Evolutionary conservation across 2,329 filamentous ascomycete genomes (phyloP).

Genomic region (Paracamarosporium sp.): DNA sequence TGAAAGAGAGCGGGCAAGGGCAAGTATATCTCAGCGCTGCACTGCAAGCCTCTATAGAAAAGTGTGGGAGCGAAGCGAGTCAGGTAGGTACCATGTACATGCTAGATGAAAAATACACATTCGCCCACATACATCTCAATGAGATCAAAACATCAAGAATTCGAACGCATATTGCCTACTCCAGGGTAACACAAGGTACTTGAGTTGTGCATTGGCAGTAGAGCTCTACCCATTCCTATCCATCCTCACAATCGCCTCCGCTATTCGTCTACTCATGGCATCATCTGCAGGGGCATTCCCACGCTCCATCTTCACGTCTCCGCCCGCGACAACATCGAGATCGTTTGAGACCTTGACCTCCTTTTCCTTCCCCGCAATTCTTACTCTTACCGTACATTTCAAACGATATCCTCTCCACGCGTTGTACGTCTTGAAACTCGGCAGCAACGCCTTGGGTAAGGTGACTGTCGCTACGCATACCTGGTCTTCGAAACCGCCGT

Average conservation of each 20-base stretch:
- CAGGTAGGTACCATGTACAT: too few relatives aligned
- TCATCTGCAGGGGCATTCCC: neutral
- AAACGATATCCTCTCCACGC: conserved; percentile 20
- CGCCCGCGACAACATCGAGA: conserved; percentile 19
- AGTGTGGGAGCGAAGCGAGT: neutral
- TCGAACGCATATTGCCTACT: too few relatives aligned
- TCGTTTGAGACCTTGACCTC: conserved; percentile 7
- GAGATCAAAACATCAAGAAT: too few relatives aligned
- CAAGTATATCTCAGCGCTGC: too few relatives aligned
- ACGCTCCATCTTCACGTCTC: neutral
- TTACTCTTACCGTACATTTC: conserved; percentile 9
- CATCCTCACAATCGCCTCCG: neutral
- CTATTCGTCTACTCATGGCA: neutral
- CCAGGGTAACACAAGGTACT: too few relatives aligned
- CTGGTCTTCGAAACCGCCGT: conserved; percentile 15
- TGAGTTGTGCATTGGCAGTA: too few relatives aligned
- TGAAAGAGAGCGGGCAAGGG: too few relatives aligned
- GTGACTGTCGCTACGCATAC: conserved; percentile 8
- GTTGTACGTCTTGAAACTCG: conserved; percentile 24
- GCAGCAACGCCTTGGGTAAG: conserved; percentile 8
- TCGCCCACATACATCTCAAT: too few relatives aligned
- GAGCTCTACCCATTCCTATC: neutral
- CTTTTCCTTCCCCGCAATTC: conserved; percentile 17
- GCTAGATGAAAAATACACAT: too few relatives aligned
- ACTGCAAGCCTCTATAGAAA: neutral